Base-by-base conservation (phyloP, 495 filamentous ascomycete genomes). In the Hyaloscypha hepaticicola region DNA sequence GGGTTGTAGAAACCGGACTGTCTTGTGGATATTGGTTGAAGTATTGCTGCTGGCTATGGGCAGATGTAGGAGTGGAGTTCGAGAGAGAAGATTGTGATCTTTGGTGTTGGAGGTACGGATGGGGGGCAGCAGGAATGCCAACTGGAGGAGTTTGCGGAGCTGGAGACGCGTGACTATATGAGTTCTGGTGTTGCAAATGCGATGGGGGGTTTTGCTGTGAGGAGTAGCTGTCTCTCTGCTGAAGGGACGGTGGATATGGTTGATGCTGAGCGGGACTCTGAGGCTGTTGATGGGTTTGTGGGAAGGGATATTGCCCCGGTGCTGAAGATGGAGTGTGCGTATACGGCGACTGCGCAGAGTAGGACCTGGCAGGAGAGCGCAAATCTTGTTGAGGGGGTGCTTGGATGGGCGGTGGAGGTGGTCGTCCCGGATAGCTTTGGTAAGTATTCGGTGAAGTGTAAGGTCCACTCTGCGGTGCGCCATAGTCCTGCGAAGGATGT, bases 31-130 rank as follows among this genome's bases (percentile, higher is more conserved):
- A 82, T 33, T 81, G 77, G 21, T 77, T 45, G 60, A 80, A 83
- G 11, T 81, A 75, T 28, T 72, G 72, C 24, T 76, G 75, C 70
- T 84, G 84, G 70, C 81, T 79, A 29, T 84, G 82, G 24, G 70
- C 70, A 65, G 84, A 86, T 1, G 82, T 83, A 25, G 84, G 83
- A 21, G 84, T 86, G 25, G 84, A 75, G 21, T 78, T 80, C n/a
- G 78, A 83, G 41, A 83, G 78, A 16, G 79, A 79, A 19, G 79
- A 79, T 56, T 77, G 78, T 28, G 80, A 79, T 65, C 76, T 72
- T 62, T 80, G 77, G 38, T 76, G 72, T 65, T 77, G 80, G 33
- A 77, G 71, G 55, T 78, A 72, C 31, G 67, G 67, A 65, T 72
- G 75, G 27, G 76, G 70, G 49, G 74, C 76, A 57, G 77, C 79